Conservation (phyloP, 2,329 filamentous ascomycete genomes). For the Akanthomyces muscarius region DNA sequence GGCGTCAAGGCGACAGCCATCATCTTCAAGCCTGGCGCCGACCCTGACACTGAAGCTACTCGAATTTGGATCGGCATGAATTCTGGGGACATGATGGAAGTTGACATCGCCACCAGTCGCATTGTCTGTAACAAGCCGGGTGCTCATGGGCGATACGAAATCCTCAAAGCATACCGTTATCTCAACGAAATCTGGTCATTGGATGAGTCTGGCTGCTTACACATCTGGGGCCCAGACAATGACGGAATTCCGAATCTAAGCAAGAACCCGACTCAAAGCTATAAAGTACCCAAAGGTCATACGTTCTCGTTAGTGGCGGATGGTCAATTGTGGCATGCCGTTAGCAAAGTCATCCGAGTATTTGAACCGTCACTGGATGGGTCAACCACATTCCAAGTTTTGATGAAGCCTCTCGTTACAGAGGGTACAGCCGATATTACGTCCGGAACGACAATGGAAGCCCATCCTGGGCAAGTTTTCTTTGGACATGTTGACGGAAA, state of each 20-base stretch:
- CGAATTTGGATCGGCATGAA: constrained; percentile 88
- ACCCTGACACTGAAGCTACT: constrained; percentile 75
- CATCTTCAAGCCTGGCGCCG: constrained; percentile 76
- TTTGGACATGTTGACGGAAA: constrained; percentile 93
- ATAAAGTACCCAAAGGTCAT: constrained; percentile 74
- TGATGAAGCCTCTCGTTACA: constrained; percentile 65
- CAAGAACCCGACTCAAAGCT: constrained; percentile 66
- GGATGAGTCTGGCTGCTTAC: constrained; percentile 81
- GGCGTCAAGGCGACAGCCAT: constrained; percentile 77
- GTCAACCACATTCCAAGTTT: constrained; percentile 68
- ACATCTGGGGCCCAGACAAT: constrained; percentile 77
- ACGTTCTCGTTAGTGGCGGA: constrained; percentile 87
- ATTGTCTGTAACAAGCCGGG: constrained; percentile 64
- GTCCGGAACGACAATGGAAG: constrained; percentile 70
- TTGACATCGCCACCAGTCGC: constrained; percentile 72
- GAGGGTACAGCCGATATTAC: constrained; percentile 81
- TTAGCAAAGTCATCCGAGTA: constrained; percentile 80
- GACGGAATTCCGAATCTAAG: constrained; percentile 70
- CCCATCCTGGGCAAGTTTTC: constrained; percentile 74
- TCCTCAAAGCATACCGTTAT: constrained; percentile 81
- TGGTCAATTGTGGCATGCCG: constrained; percentile 80
- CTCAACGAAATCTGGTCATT: constrained; percentile 90
- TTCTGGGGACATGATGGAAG: constrained; percentile 80
- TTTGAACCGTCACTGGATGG: constrained; percentile 70
- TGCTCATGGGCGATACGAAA: constrained; percentile 73